Conservation (phyloP, 129 eudicot genomes). For the Flaveria robusta region DNA sequence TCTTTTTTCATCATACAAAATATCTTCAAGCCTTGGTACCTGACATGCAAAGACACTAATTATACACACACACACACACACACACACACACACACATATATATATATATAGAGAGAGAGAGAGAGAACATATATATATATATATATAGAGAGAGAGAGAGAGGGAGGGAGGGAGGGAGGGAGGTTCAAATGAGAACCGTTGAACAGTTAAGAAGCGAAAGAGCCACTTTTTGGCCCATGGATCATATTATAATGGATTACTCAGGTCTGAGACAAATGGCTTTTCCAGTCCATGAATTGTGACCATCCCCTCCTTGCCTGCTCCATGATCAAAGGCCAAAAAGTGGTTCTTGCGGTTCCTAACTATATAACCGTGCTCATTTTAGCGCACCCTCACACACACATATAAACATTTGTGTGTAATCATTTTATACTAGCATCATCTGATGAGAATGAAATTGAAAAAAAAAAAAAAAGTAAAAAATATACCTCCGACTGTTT, state of each 20-base stretch:
- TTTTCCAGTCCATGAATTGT: background rate
- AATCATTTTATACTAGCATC: background rate
- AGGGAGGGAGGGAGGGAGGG: background rate
- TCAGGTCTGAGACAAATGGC: background rate
- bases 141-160: background rate
- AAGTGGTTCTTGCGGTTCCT: background rate
- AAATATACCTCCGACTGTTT: constrained; percentile 46
- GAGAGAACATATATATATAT: background rate
- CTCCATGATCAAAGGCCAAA: background rate
- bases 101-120: background rate
- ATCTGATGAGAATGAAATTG: constrained; percentile 5
- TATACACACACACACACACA: background rate
- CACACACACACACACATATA: too few relatives aligned
- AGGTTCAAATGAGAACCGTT: background rate
- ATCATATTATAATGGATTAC: background rate
- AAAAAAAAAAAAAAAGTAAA: background rate
- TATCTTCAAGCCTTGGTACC: constrained; percentile 49
- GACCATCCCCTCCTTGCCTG: background rate
- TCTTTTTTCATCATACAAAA: constrained; percentile 60
- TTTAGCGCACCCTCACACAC: background rate
- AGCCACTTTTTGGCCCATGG: constrained; percentile 1
- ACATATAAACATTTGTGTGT: background rate
- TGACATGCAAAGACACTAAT: constrained; percentile 19
- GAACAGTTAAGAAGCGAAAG: background rate
- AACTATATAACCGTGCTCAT: background rate